These are phyloP conservation scores for Monosporascus sp. DNA, from an alignment of 2,329 filamentous ascomycete species.

Conservation along the genomic window DNA sequence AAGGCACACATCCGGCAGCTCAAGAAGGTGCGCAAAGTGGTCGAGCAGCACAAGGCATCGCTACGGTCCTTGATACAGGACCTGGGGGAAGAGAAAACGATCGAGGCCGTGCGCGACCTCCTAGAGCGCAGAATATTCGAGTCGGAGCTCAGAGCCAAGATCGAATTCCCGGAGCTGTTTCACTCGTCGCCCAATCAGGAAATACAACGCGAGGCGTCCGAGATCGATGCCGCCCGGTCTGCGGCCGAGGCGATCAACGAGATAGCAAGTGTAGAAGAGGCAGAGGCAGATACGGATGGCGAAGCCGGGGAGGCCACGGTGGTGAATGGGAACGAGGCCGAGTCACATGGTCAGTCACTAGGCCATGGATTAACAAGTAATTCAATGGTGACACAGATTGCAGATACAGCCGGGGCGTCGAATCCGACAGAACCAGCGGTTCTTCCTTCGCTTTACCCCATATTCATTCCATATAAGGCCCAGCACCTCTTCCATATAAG, in stretches of 20 bases:
- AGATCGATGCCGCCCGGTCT: constrained; percentile 23
- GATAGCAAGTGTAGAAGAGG: constrained; percentile 9
- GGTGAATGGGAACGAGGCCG: background rate
- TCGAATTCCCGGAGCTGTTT: constrained; percentile 29
- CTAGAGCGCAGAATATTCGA: constrained; percentile 23
- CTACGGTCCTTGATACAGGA: constrained; percentile 11
- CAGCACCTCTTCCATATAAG: constrained; percentile 31
- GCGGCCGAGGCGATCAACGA: constrained; percentile 22
- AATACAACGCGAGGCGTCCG: constrained; percentile 22
- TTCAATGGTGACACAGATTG: no score
- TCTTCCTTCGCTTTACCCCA: constrained; percentile 24
- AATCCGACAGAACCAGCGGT: background rate
- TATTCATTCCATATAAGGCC: constrained; percentile 27
- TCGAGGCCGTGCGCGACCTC: constrained; percentile 16
- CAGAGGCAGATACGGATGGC: constrained; percentile 4
- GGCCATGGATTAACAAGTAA: background rate
- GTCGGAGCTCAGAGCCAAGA: constrained; percentile 26
- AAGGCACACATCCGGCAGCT: constrained; percentile 16
- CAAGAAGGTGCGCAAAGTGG: constrained; percentile 19
- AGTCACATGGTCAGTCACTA: background rate
- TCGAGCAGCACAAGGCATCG: constrained; percentile 7
- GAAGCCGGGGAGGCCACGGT: constrained; percentile 1
- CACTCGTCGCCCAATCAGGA: constrained; percentile 17
- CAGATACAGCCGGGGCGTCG: no score
- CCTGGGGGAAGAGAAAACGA: constrained; percentile 11